Conservation (phyloP, 1,139 yeast species). For the Zygosaccharomyces pseudobailii region DNA sequence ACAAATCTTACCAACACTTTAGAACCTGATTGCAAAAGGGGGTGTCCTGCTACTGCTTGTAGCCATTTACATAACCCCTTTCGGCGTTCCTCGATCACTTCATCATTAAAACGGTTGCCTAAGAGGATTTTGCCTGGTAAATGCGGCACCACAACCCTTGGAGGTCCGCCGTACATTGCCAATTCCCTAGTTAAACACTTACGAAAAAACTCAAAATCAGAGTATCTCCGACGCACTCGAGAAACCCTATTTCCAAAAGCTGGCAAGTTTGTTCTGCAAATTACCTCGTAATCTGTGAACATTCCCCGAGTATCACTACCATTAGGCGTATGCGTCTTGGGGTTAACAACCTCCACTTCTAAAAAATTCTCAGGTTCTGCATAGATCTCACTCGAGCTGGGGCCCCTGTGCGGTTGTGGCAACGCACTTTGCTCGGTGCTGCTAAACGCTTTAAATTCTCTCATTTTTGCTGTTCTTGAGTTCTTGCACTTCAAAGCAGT, state of each 20-base stretch:
- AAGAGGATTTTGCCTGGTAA: slow-evolving; percentile 78
- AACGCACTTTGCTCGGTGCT: slow-evolving; percentile 26
- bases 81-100: slow-evolving; percentile 78
- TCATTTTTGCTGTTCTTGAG: slow-evolving; percentile 6
- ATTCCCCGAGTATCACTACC: slow-evolving; percentile 55
- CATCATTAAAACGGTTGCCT: slow-evolving; percentile 72
- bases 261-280: slow-evolving; percentile 84
- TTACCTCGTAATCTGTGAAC: slow-evolving; percentile 88
- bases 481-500: neutral
- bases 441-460: slow-evolving; percentile 32
- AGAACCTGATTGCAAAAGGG: slow-evolving; percentile 87
- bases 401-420: slow-evolving; percentile 41
- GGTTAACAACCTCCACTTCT: slow-evolving; percentile 68
- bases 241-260: slow-evolving; percentile 67
- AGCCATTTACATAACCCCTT: slow-evolving; percentile 80
- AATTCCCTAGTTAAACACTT: slow-evolving; percentile 60
- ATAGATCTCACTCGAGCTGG: slow-evolving; percentile 75
- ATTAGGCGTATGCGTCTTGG: slow-evolving; percentile 49
- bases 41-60: slow-evolving; percentile 84
- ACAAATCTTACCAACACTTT: slow-evolving; percentile 75
- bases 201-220: slow-evolving; percentile 77
- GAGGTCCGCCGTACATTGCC: slow-evolving; percentile 34
- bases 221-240: slow-evolving; percentile 77
- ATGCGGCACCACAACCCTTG: slow-evolving; percentile 69
- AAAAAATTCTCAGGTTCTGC: slow-evolving; percentile 94